Evolutionary conservation across 352 stramenopile species (phyloP).

Genomic region (Phytophthora hibernalis): DNA sequence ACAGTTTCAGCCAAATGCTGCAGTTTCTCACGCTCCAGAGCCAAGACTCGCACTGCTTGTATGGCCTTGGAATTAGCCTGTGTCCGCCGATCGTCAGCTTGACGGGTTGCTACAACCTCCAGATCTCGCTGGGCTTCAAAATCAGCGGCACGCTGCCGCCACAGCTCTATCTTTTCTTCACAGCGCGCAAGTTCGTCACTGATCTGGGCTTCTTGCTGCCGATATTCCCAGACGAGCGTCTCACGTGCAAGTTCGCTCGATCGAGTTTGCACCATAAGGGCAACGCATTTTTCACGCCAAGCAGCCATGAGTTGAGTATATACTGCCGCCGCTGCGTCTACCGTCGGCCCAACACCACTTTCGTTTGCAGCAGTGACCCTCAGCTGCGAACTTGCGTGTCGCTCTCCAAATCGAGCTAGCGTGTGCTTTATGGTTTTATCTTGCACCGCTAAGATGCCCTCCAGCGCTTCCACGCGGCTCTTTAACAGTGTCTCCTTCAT

Average conservation of each 20-base stretch:
- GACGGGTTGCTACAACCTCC: constrained; percentile 41
- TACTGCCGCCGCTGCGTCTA: constrained; percentile 17
- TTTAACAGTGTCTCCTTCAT: constrained; percentile 41
- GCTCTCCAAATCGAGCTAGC: constrained; percentile 37
- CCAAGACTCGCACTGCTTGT: constrained; percentile 55
- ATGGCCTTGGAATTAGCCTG: constrained; percentile 53
- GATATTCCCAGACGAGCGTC: constrained; percentile 12
- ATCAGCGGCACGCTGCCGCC: constrained; percentile 61
- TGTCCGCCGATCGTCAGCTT: constrained; percentile 36
- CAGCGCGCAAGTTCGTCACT: constrained; percentile 23
- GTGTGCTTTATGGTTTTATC: constrained; percentile 54
- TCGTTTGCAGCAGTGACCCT: constrained; percentile 2
- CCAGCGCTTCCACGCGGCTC: constrained; percentile 58
- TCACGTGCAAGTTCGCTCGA: constrained; percentile 39
- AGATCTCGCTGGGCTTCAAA: constrained; percentile 69
- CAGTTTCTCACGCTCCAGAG: constrained; percentile 55
- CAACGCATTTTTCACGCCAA: constrained; percentile 70
- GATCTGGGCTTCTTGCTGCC: constrained; percentile 16
- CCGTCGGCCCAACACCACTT: constrained; percentile 5
- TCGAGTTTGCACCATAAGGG: constrained; percentile 66
- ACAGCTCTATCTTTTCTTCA: constrained; percentile 49
- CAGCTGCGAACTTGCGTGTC: constrained; percentile 7
- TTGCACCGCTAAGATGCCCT: constrained; percentile 67
- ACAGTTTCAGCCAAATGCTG: constrained; percentile 54
- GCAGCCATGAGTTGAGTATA: constrained; percentile 26